Conservation (phyloP, 2,329 filamentous ascomycete genomes). For the Ascocoryne sarcoides region DNA sequence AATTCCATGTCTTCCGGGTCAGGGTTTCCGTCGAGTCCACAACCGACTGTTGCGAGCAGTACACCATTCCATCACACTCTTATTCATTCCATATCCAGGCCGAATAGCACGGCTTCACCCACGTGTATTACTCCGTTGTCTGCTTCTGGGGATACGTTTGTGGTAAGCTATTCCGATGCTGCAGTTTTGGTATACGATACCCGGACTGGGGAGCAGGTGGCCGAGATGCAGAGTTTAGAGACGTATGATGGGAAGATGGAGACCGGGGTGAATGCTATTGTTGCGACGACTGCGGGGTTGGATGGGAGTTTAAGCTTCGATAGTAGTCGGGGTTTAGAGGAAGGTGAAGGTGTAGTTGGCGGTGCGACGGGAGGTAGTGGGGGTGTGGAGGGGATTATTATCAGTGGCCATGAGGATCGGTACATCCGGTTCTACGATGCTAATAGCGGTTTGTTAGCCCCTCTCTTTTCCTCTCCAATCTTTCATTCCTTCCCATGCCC, state of each 20-base stretch:
- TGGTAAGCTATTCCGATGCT: conserved; percentile 86
- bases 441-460: conserved; percentile 54
- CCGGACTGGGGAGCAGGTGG: conserved; percentile 74
- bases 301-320: conserved; percentile 56
- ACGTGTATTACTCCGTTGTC: conserved; percentile 92
- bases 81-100: conserved; percentile 73
- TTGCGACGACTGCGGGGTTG: conserved; percentile 74
- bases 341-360: conserved; percentile 68
- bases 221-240: conserved; percentile 86
- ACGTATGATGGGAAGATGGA: conserved; percentile 84
- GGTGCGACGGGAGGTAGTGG: conserved; percentile 71
- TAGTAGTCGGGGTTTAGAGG: conserved; percentile 50
- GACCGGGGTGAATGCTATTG: conserved; percentile 81
- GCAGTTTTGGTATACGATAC: conserved; percentile 90
- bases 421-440: conserved; percentile 97
- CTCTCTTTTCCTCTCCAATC: background rate
- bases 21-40: conserved; percentile 81
- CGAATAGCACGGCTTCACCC: conserved; percentile 63
- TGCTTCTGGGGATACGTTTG: conserved; percentile 74
- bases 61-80: conserved; percentile 84
- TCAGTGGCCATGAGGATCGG: conserved; percentile 92
- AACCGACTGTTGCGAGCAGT: conserved; percentile 75
- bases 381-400: conserved; percentile 85
- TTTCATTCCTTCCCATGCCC: too few relatives aligned
- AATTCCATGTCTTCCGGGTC: conserved; percentile 94